These are phyloP conservation scores for Ulota crispa DNA, from an alignment of 225 moss, liverwort and hornwort genomes.

Conservation along the genomic window DNA sequence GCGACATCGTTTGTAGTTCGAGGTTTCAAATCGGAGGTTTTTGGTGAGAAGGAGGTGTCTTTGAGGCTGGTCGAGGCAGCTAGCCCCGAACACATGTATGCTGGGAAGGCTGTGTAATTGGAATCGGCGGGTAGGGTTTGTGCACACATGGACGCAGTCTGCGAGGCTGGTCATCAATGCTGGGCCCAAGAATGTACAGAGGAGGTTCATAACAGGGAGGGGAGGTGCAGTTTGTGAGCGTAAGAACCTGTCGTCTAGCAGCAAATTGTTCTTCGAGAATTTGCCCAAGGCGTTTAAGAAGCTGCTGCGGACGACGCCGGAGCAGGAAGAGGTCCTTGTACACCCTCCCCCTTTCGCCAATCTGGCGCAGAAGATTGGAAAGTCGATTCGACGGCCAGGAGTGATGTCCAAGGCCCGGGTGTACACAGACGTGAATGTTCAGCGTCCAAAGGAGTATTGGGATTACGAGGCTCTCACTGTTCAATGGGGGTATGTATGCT, in stretches of 20 bases:
- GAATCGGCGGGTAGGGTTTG: conserved; percentile 46
- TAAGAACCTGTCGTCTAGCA: conserved; percentile 2
- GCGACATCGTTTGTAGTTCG: not conserved
- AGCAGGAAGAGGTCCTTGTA: conserved; percentile 36
- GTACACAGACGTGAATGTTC: conserved; percentile 94
- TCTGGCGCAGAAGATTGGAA: conserved; percentile 99
- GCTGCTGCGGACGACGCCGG: conserved; percentile 29
- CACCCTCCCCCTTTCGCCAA: conserved; percentile 75
- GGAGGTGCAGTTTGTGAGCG: conserved; percentile 41
- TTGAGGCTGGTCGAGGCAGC: not conserved
- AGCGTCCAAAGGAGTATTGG: conserved; percentile 98
- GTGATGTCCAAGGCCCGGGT: conserved; percentile 99
- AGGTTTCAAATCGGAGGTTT: not conserved
- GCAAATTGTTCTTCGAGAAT: conserved; percentile 21
- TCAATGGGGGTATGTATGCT: conserved; percentile 93
- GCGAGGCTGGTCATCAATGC: conserved; percentile 46
- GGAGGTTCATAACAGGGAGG: conserved; percentile 37
- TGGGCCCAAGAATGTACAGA: conserved; percentile 25
- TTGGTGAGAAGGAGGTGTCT: not conserved
- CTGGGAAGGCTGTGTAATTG: conserved; percentile 55
- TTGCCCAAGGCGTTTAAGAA: conserved; percentile 35
- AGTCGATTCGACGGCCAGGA: conserved; percentile 97
- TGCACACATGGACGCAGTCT: conserved; percentile 45
- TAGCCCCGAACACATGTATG: conserved; percentile 34
- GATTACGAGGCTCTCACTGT: conserved; percentile 95